phyloP scores from a whole-genome alignment of 768 basidiomycete species.

The Lactarius psammicola region DNA sequence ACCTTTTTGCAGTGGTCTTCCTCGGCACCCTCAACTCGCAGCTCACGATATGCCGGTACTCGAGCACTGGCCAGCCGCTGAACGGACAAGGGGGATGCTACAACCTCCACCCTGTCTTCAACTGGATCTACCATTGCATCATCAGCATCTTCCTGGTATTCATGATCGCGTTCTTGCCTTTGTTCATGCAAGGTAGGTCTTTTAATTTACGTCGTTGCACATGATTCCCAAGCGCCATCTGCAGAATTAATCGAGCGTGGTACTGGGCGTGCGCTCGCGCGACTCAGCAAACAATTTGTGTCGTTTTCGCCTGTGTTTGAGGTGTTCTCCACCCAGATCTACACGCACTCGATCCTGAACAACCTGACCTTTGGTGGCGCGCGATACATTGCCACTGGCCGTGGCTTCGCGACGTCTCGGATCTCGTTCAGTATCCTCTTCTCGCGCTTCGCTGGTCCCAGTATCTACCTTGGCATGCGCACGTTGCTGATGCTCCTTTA shows the following conservation, averaged over 20 bases:
- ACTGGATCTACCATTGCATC: conserved; percentile 95
- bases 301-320: conserved; percentile 96
- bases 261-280: conserved; percentile 85
- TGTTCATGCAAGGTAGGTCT: conserved; percentile 86
- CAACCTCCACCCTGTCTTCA: conserved; percentile 88
- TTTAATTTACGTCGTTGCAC: background rate
- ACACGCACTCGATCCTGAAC: conserved; percentile 94
- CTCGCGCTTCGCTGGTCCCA: conserved; percentile 97
- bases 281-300: conserved; percentile 89
- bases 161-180: conserved; percentile 92
- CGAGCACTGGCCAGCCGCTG: conserved; percentile 63
- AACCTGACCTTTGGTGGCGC: conserved; percentile 98
- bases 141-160: conserved; percentile 98
- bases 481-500: conserved; percentile 91
- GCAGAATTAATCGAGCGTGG: conserved; percentile 94
- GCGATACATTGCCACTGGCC: conserved; percentile 96
- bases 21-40: conserved; percentile 88
- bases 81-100: conserved; percentile 88
- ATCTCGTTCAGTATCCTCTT: conserved; percentile 94
- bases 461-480: conserved; percentile 96
- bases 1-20: conserved; percentile 71
- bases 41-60: conserved; percentile 78
- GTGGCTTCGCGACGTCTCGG: conserved; percentile 96
- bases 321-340: conserved; percentile 97
- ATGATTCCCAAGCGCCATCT: background rate